Base-by-base conservation (phyloP, 2,329 filamentous ascomycete species). In the Fusarium sp. region DNA sequence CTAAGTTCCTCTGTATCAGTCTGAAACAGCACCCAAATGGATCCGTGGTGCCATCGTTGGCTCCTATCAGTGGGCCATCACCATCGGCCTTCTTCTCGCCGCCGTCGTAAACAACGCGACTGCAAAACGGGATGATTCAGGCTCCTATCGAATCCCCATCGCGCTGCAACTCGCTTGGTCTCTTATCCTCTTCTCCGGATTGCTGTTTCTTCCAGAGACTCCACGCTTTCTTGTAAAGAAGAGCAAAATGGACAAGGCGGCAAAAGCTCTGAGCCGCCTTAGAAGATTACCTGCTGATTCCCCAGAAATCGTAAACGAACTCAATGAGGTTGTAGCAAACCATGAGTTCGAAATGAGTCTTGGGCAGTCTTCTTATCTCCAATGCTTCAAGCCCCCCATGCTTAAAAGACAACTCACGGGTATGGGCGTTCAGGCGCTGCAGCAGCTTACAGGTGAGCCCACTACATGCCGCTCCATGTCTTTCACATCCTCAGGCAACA, bases 41-140 rank as follows among this genome's bases (percentile, higher is more conserved):
- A 91, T 92, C 71, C 88, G 91, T 65, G 91, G 91, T 70, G 86
- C 87, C 25, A 90, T 93, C 68, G 90, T 93, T 6, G 89, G 90
- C 27, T 84, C 87, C 9, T 93, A 93, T 75, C 91, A 92, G 75
- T 84, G 88, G 58, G 88, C 89, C 57, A 92, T 92, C 69, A 92
- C 90, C 20, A 88, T 92, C 57, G 90, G 90, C 61, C 81, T 92
- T 7, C 85, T 92, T 11, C 82, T 92, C 4, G 90, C 91, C 7
- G 85, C 89, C 41, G 83, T 91, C 47, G 86, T 92, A 44, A 86
- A 92, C 77, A 91, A 92, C 56, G 79, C 87, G 6, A 92, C 90
- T 3, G 74, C 86, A 25, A 63, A 81, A 13, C 84, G 84, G 22
- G 77, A 84, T 22, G 84, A 90, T 70, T 85, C 85, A 0, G 86